Base-by-base conservation (phyloP, 2,329 filamentous ascomycete species). In the Aspergillaceae sp. region DNA sequence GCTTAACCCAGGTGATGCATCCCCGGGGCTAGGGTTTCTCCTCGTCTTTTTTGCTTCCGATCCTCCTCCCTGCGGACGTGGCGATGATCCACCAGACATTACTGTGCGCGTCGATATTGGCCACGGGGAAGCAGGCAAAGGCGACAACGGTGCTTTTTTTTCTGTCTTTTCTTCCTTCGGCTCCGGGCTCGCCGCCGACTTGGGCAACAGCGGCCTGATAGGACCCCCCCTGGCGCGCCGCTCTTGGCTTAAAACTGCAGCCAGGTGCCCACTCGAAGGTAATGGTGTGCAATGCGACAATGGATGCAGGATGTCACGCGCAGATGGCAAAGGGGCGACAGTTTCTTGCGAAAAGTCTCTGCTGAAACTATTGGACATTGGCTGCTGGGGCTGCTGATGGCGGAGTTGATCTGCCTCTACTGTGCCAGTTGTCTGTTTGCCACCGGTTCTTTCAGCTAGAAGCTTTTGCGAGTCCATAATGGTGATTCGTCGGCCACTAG, bases 291-390 rank as follows among this genome's bases (percentile, higher is more conserved):
- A 40, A 19, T 52, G 50, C 10, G 56, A 59, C 45, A 59, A 43
- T 30, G 56, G 56, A 42, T 53, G 50, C 49, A 59, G 46, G 37
- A 59, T 52, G 51, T 56, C 56, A 45, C 56, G 56, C 33, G 56
- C 54, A 28, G 56, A 56, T 38, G 55, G 55, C 29, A 56, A 40
- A 6, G 45, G 46, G 37, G 43, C 27, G 27, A 40, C 34, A 28
- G 27, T 19, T 26, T 38, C 11, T 11, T 26, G 5, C 37, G 11
- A 35, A 10, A 41, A 10, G 27, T 30, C 34, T 8, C 7, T 34
- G 27, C 11, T 42, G 37, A 40, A 19, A 19, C 34, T 36, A 38
- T 38, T 47, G 42, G 40, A 41, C 29, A 26, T 43, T 27, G 46
- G 45, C 47, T 32, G 19, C 19, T 19, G 19, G 19, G 19, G 30